A percentile compares a stretch with the other conserved stretches of the same genome.
phyloP scores from a whole-genome alignment of 2,329 filamentous ascomycete species.

The Berkeleyomyces basicola region DNA sequence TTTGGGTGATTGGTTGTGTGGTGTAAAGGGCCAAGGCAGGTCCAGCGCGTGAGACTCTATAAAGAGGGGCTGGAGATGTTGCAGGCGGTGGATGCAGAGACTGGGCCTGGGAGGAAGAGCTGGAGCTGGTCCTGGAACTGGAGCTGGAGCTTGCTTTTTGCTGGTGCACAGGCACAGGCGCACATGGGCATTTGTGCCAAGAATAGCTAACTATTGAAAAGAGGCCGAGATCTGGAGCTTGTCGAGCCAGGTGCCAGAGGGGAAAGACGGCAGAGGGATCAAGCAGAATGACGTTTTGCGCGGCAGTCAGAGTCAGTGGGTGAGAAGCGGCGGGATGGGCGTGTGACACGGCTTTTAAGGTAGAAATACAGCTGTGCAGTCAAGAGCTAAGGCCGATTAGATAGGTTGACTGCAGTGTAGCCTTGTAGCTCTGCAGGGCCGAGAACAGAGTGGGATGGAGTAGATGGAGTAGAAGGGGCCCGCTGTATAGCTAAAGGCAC shows the following conservation, averaged over 20 bases:
- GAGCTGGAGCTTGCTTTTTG: neutral
- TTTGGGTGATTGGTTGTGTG: neutral
- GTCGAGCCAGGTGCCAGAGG: neutral
- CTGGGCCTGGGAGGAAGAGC: conserved; percentile 1
- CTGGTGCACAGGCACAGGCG: neutral
- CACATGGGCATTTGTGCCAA: neutral
- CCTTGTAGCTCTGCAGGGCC: neutral
- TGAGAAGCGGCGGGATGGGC: neutral
- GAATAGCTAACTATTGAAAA: neutral
- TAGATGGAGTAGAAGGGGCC: too few species aligned
- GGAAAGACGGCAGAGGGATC: neutral
- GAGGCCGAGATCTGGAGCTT: neutral
- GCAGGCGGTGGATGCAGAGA: neutral
- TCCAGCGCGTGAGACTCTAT: neutral
- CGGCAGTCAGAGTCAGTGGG: too few species aligned
- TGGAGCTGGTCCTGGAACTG: neutral
- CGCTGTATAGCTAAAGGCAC: too few species aligned
- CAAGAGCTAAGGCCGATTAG: neutral
- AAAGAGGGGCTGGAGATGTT: neutral
- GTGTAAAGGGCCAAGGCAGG: neutral
- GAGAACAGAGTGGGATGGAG: too few species aligned
- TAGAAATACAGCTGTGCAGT: neutral
- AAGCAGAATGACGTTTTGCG: neutral
- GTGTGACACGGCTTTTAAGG: neutral
- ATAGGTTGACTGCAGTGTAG: neutral